Conservation (phyloP, 106 monocot species). For the Acorus calamus region DNA sequence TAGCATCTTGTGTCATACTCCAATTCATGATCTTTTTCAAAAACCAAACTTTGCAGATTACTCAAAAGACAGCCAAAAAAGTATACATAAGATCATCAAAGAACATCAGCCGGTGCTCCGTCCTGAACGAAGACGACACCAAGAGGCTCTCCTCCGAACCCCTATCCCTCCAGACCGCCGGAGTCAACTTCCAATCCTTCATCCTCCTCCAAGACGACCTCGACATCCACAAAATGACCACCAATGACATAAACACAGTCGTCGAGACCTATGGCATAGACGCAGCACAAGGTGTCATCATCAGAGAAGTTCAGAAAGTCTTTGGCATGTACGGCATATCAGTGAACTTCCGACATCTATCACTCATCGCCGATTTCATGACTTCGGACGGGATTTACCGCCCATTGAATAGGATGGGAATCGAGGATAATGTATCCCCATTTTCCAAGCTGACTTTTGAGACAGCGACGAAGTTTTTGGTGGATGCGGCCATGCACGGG, state of each 20-base stretch:
- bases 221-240: slow-evolving; percentile 32
- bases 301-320: slow-evolving; percentile 58
- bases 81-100: slow-evolving; percentile 42
- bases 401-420: slow-evolving; percentile 65
- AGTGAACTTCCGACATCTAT: slow-evolving; percentile 64
- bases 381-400: slow-evolving; percentile 63
- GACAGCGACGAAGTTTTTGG: slow-evolving; percentile 64
- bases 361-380: slow-evolving; percentile 85
- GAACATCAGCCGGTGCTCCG: slow-evolving; percentile 53
- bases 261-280: slow-evolving; percentile 83
- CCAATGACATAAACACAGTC: slow-evolving; percentile 77
- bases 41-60: slow-evolving; percentile 41
- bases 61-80: slow-evolving; percentile 58
- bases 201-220: slow-evolving; percentile 49
- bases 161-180: slow-evolving; percentile 52
- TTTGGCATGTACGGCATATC: slow-evolving; percentile 65
- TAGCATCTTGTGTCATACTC: neutral
- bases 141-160: slow-evolving; percentile 8
- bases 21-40: neutral
- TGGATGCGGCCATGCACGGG: slow-evolving; percentile 63
- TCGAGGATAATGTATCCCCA: slow-evolving; percentile 52
- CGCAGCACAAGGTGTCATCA: slow-evolving; percentile 68
- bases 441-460: slow-evolving; percentile 90
- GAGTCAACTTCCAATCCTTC: slow-evolving; percentile 58
- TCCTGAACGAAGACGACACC: slow-evolving; percentile 14